Evolutionary conservation across 768 basidiomycete genomes (phyloP), one percentile per base, ranked within the genome.

Genomic region (Lyophyllum decastes): DNA sequence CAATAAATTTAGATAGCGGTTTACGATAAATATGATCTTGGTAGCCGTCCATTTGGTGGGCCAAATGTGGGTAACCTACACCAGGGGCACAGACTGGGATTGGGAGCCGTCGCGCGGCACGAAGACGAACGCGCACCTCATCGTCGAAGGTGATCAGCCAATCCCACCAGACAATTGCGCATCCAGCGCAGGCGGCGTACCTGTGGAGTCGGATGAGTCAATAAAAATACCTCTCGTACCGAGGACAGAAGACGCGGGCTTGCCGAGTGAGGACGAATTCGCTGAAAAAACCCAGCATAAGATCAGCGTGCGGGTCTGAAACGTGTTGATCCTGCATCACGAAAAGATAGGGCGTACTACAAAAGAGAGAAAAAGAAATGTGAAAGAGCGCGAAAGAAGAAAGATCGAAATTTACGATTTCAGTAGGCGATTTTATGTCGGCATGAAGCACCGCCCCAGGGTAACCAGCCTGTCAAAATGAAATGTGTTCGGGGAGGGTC

Each of bases 1-100:
- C n/a, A 41, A 33, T 14, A 67, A 51, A 34, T 67, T 67, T 40
- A 60, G 14, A 49, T 65, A 65, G n/a, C 66, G 66, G 54, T 60
- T 67, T 17, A 50, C 34, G 24, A 67, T 61, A 41, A 63, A 67
- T 19, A 62, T 61, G 16, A 61, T 44, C 57, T 67, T 67, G 21
- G 55, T 61, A 24, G 49, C 19, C 12, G 66, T 61, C 54, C 54
- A 53, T 34, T 57, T 65, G 17, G 66, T 49, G 1, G 66, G 66
- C 64, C 64, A 67, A 22, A 67, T 60, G 43, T 50, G 51, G 25
- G 43, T 59, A 9, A 63, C 54, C 66, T 64, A 38, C 9, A 49
- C 19, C 17, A 2, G 2, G n/a, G 2, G 24, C 40, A 19, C 40
- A 41, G n/a, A 10, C 16, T n/a, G 6, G n/a, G 17, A 5, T 41